Evolutionary conservation across 768 basidiomycete species (phyloP), one percentile per base, ranked within the genome.

Genomic region (Leccinum barrowsii): DNA sequence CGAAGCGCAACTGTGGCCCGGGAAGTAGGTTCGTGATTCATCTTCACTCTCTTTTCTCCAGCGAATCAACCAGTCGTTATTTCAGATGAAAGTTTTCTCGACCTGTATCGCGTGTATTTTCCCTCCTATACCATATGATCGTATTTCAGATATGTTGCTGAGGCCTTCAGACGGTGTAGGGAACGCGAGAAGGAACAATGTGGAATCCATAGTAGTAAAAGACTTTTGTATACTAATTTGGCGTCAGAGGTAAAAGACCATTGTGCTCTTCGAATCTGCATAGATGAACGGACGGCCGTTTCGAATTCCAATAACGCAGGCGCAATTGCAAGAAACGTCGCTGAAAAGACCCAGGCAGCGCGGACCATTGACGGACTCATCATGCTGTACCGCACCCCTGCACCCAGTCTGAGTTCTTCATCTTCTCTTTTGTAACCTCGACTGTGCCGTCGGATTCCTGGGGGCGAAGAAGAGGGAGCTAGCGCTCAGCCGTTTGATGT

Each of bases 1-100:
- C 30, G 97, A 56, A 94, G 92, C 69, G 96, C 97, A 82, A 83
- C 62, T 90, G 89, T 68, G 82, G 83, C 30, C 30, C 3, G 30
- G 30, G 30, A 67, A 80, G 86, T 68, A 77, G 81, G 80, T 81
- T 54, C 60, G 71, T 74, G n/a, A n/a, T 59, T 6, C 8, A 11
- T 22, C 0, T 13, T 6, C 19, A 8, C 10, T 46, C 26, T 49
- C 0, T 17, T 30, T 17, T n/a, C 21, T 55, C 15, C 57, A 21
- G 32, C 19, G 6, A 1, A 17, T 59, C 58, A 53, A 61, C 1
- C 40, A n/a, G 8, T 19, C 5, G 7, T 55, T 26, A 3, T 46
- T 37, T 2, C 63, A 83, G 82, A 67, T 85, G 85, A 85, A 85
- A 86, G 67, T 86, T 86, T 67, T 84, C 83, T 55, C 85, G 74